Evolutionary conservation across 2,329 filamentous ascomycete genomes (phyloP), one percentile per base, ranked within the genome.

Genomic region (Clathrospora elynae): DNA sequence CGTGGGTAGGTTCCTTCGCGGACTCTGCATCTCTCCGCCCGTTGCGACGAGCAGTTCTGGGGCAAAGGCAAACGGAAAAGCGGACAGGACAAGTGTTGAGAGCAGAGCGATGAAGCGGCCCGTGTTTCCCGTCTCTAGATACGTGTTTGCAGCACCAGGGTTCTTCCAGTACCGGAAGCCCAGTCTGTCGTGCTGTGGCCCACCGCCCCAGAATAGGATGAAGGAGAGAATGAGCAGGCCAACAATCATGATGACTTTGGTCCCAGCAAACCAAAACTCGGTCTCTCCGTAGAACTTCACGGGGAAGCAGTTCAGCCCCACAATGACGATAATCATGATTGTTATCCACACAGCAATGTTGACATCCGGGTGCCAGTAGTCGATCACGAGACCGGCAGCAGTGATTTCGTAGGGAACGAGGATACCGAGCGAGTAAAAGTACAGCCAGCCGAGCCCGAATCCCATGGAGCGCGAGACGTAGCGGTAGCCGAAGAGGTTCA

Each of bases 381-480:
- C 48, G 40, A 71, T 67, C 5, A 67, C 69, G 10, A 68, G 51
- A n/a, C 62, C 63, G 11, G 68, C 68, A 19, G 65, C 68, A 3
- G 63, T 67, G 34, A 70, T 61, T 28, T 70, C 64, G 35, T 64
- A 64, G 1, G 66, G 66, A 3, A 68, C 52, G 29, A 68, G 46
- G 8, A 64, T 65, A n/a, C 55, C 57, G 5, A 59, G 55, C 2
- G 54, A 57, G 52, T 63, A 59, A 29, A 62, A 62, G 51, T 64
- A 66, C n/a, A 62, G 49, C 59, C 57, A 60, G 11, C 59, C 56
- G 2, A 59, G 49, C 1, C 51, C 53, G 22, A 59, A 61, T n/a
- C 59, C 64, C 51, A 66, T 92, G 0, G 90, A 90, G 1, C 90
- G 90, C 42, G 73, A 71, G 40, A 74, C 68, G 49, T 73, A 75